Evolutionary conservation across 2,329 filamentous ascomycete genomes (phyloP), one percentile per base, ranked within the genome.

Genomic region (Fusarium sp.): DNA sequence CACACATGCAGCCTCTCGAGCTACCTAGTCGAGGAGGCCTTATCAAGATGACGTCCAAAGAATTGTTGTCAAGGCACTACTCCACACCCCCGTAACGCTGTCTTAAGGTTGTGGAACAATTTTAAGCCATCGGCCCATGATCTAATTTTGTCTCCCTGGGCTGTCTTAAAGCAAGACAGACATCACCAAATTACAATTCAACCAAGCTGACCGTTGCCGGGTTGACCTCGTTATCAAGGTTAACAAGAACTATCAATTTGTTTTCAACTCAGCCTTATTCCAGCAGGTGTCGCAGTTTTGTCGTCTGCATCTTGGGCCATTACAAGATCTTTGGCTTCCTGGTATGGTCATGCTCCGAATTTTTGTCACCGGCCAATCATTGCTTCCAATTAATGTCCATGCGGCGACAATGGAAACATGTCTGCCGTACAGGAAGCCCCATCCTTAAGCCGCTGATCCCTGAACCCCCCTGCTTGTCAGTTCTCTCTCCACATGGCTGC

Each of bases 381-480:
- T 23, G 42, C 39, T 40, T 31, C 25, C 31, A 56, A 25, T 46
- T 54, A 45, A 52, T 58, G 52, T 63, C 70, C 56, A 74, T 74
- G 72, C 72, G 72, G 72, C 72, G 72, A 73, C 70, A 74, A 72
- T 63, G 58, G 69, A 74, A 74, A 74, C 70, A 69, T 55, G 66
- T 73, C 67, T 73, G 69, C 65, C 70, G 63, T 52, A 70, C 25
- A 25, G 70, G 66, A 70, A 67, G 72, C 63, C 69, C 72, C 72
- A 72, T 66, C 55, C 63, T 66, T 63, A 65, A 71, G 64, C 69
- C 65, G 56, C 65, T 60, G 50, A 49, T 68, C 71, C 71, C 67
- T 71, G 65, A 49, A 46, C n/a, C 55, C 57, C 48, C 68, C 63
- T 73, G 61, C 58, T 70, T 72, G 69, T 70, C 66, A 71, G 31